phyloP scores from a whole-genome alignment of 345 rosid genomes.

The Syzygium grande region DNA sequence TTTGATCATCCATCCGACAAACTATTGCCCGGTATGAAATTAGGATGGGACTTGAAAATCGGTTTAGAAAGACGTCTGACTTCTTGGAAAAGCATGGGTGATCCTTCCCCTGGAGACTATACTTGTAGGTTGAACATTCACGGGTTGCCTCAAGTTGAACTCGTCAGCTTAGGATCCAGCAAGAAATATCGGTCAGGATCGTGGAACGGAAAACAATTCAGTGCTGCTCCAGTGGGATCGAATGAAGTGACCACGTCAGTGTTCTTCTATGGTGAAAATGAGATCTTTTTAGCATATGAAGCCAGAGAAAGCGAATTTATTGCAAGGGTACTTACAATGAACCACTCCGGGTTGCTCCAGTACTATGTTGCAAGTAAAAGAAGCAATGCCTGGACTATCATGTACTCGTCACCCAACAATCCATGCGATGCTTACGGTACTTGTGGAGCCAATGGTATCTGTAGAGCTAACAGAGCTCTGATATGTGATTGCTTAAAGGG shows the following conservation, averaged over 20 bases:
- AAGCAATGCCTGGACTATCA: neutral
- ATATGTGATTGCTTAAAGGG: conserved; percentile 10
- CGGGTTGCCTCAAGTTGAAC: neutral
- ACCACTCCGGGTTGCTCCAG: neutral
- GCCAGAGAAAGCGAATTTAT: neutral
- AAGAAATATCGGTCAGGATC: neutral
- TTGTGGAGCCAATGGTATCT: neutral
- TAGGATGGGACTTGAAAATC: conserved; percentile 1
- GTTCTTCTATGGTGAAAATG: neutral
- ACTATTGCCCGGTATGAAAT: conserved; percentile 19
- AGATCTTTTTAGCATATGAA: conserved; percentile 8
- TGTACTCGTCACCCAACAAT: neutral
- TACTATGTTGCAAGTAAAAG: neutral
- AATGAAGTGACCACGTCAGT: no score
- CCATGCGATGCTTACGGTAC: neutral
- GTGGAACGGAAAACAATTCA: no score
- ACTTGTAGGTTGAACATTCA: neutral
- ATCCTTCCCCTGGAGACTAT: conserved; percentile 16
- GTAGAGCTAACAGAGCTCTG: neutral
- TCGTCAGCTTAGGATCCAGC: conserved; percentile 4
- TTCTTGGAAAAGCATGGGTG: conserved; percentile 13
- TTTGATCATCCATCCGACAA: conserved; percentile 24
- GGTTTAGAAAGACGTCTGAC: neutral
- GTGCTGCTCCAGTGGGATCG: no score
- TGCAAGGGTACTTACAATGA: neutral